A percentile compares a stretch with the other conserved stretches of the same genome.
phyloP scores from a whole-genome alignment of 768 basidiomycete genomes.

The Cyathus striatus region DNA sequence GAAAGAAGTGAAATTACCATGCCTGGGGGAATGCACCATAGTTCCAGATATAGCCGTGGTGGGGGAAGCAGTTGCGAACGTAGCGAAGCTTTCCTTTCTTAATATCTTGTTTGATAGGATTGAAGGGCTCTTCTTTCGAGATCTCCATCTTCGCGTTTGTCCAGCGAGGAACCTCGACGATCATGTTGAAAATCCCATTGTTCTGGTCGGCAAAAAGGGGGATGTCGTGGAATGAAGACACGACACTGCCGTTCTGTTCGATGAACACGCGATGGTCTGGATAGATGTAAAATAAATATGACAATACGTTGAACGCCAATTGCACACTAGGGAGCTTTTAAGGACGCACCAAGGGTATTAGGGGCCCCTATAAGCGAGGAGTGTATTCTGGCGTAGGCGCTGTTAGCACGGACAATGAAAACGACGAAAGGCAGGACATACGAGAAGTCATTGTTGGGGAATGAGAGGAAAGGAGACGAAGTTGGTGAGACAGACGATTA shows the following conservation, averaged over 20 bases:
- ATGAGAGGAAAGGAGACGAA: slow-evolving; percentile 49
- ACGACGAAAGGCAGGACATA: slow-evolving; percentile 26
- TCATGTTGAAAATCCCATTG: slow-evolving; percentile 97
- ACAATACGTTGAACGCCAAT: slow-evolving; percentile 12
- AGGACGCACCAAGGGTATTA: slow-evolving; percentile 82
- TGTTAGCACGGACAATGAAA: slow-evolving; percentile 9
- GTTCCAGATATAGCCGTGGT: slow-evolving; percentile 99
- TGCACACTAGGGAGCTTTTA: slow-evolving; percentile 11
- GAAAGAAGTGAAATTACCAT: slow-evolving; percentile 30
- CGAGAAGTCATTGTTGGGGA: slow-evolving; percentile 47
- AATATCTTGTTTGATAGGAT: slow-evolving; percentile 99
- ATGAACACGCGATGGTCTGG: slow-evolving; percentile 93
- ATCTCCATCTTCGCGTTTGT: slow-evolving; percentile 99
- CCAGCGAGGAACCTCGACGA: slow-evolving; percentile 98
- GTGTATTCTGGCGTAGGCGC: slow-evolving; percentile 47
- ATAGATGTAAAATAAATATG: no score
- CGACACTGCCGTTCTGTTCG: slow-evolving; percentile 81
- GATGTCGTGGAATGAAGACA: slow-evolving; percentile 93
- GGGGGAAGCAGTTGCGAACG: slow-evolving; percentile 99
- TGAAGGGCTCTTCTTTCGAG: slow-evolving; percentile 96
- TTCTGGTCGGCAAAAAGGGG: slow-evolving; percentile 96
- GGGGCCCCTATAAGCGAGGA: slow-evolving; percentile 79
- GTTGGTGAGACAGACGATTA: slow-evolving; percentile 58
- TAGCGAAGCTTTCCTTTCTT: slow-evolving; percentile 95
- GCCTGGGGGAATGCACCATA: slow-evolving; percentile 99